These are phyloP conservation scores for Ceratocystis cacaofunesta DNA, from an alignment of 2,329 filamentous ascomycete genomes.

Conservation along the genomic window DNA sequence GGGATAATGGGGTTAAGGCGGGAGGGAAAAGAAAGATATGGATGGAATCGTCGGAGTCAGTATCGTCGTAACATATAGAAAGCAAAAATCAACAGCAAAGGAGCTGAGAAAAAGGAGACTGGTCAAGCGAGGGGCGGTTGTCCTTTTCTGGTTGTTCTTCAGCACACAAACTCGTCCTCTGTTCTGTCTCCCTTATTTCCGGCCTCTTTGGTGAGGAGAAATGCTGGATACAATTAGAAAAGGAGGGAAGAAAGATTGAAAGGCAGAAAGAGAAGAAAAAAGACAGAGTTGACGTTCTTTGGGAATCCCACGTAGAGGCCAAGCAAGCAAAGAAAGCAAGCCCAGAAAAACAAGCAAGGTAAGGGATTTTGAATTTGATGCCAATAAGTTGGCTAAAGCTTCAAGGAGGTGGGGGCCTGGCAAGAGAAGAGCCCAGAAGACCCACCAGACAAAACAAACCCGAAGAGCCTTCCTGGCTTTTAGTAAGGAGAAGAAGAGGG, in stretches of 20 bases:
- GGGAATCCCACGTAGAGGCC: neutral
- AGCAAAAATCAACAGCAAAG: constrained; percentile 1
- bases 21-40: constrained; percentile 10
- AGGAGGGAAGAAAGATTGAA: constrained; percentile 3
- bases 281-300: neutral
- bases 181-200: neutral
- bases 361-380: neutral
- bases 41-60: constrained; percentile 1
- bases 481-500: constrained; percentile 1
- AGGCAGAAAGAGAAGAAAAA: neutral
- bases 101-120: constrained; percentile 9
- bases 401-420: neutral
- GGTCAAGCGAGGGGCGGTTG: constrained; percentile 1
- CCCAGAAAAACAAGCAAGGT: neutral
- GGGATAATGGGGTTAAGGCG: neutral
- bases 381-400: neutral
- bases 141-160: neutral
- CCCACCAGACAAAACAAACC: neutral
- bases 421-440: constrained; percentile 1
- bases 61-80: constrained; percentile 16
- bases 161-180: neutral
- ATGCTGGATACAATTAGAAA: neutral
- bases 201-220: constrained; percentile 5
- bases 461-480: neutral
- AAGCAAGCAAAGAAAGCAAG: neutral